These are phyloP conservation scores for Globisporangium paroecandrum DNA, from an alignment of 352 stramenopile species.

Conservation along the genomic window DNA sequence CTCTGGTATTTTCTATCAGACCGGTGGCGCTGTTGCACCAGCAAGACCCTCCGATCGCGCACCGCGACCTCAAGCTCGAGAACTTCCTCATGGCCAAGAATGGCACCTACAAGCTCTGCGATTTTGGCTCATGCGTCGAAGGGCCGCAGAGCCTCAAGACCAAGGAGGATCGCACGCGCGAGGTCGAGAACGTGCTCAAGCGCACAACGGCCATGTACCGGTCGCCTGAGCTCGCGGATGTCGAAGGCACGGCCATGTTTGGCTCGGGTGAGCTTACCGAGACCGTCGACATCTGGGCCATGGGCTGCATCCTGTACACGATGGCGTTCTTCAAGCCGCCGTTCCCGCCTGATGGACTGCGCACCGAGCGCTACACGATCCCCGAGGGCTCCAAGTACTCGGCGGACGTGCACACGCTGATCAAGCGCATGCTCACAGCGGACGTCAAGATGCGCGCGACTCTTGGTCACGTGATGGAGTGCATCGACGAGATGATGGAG, in stretches of 20 bases:
- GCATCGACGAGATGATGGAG: conserved; percentile 65
- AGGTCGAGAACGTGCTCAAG: conserved; percentile 94
- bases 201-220: conserved; percentile 98
- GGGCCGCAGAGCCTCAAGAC: conserved; percentile 71
- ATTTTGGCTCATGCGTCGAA: conserved; percentile 93
- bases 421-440: conserved; percentile 89
- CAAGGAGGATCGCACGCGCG: conserved; percentile 78
- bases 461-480: conserved; percentile 92
- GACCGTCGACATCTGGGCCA: conserved; percentile 91
- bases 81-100: conserved; percentile 93
- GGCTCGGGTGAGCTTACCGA: conserved; percentile 90
- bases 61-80: conserved; percentile 97
- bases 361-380: conserved; percentile 93
- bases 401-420: conserved; percentile 81
- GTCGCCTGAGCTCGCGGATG: conserved; percentile 95
- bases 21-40: conserved; percentile 59
- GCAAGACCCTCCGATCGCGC: conserved; percentile 89
- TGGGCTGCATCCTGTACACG: conserved; percentile 96
- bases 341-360: conserved; percentile 93
- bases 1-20: conserved; percentile 18
- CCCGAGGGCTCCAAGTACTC: conserved; percentile 89
- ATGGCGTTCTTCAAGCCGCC: conserved; percentile 95
- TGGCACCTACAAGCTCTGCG: conserved; percentile 93
- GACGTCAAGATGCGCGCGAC: conserved; percentile 89
- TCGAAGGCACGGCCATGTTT: conserved; percentile 90